Evolutionary conservation across 176 grass and related monocot genomes (phyloP), one percentile per base, ranked within the genome.

Genomic region (Oryza rufipogon): DNA sequence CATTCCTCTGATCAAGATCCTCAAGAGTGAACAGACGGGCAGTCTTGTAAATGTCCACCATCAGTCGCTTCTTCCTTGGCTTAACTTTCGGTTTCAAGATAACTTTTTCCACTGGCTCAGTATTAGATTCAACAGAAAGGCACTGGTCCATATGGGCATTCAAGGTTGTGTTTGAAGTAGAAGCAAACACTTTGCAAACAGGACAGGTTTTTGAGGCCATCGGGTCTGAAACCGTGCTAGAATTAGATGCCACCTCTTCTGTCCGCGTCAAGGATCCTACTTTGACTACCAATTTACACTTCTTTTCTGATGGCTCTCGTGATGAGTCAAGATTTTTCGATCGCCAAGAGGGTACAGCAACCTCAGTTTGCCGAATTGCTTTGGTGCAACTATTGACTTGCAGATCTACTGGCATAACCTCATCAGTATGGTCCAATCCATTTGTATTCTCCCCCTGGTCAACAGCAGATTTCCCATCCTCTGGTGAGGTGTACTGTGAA

Each of bases 141-240:
- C 96, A 99, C 73, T 89, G 93, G 71, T 99, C 96, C 51, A 99
- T 99, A 80, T 99, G 96, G 19, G 96, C 91, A 84, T 99, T 99
- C 89, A 99, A 69, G 80, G 91, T 99, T 68, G 96, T 99, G 82
- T 99, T 99, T 0, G 96, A 99, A 63, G 91, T 92, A 44, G 96
- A 99, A 70, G 93, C 89, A 79, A 99, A 99, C 16, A 85, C 84
- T 87, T 86, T 99, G 81, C 96, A 99, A 74, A 99, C 96, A 79
- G 93, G 96, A 41, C 96, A 99, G 73, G 91, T 88, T 86, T 99
- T 99, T 36, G 93, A 99, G 79, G 84, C 88, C 90, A 92, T 99
- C 12, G 83, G 90, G 71, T 96, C 93, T 54, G 84, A 87, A 85
- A 90, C 74, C 36, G 83, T 74, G 81, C 83, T 96, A 45, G 86